Conservation (phyloP, 768 basidiomycete genomes). For the Calocybe indica region DNA sequence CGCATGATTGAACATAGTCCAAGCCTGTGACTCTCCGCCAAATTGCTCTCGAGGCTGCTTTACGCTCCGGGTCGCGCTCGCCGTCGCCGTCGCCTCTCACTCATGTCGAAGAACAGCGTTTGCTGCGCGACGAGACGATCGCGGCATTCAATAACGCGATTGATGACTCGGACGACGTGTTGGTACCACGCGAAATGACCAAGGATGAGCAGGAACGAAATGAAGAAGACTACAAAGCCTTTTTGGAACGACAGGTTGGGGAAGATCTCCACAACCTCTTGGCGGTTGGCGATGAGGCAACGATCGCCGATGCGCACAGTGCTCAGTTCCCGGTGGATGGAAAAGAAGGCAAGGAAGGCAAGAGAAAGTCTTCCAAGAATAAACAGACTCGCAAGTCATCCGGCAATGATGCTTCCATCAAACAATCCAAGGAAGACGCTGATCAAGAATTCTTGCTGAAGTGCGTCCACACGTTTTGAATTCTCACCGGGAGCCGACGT, state of each 20-base stretch:
- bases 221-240: conserved; percentile 81
- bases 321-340: conserved; percentile 21
- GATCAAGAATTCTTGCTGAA: conserved; percentile 90
- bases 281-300: conserved; percentile 35
- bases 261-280: conserved; percentile 66
- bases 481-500: neutral
- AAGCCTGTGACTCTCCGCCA: conserved; percentile 77
- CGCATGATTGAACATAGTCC: conserved; percentile 28
- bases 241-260: conserved; percentile 79
- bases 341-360: conserved; percentile 43
- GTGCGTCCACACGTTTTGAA: conserved; percentile 38
- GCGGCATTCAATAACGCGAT: conserved; percentile 59
- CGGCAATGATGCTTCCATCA: conserved; percentile 8
- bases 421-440: conserved; percentile 46
- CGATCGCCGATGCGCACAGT: conserved; percentile 9
- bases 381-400: conserved; percentile 20
- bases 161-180: conserved; percentile 39
- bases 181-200: conserved; percentile 71
- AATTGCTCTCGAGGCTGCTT: conserved; percentile 57
- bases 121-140: conserved; percentile 76
- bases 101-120: conserved; percentile 72
- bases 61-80: conserved; percentile 48
- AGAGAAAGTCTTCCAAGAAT: conserved; percentile 27
- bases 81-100: conserved; percentile 48
- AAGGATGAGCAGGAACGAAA: conserved; percentile 72